Evolutionary conservation across 441 rosid species (phyloP).

Genomic region (Aleurites moluccanus): DNA sequence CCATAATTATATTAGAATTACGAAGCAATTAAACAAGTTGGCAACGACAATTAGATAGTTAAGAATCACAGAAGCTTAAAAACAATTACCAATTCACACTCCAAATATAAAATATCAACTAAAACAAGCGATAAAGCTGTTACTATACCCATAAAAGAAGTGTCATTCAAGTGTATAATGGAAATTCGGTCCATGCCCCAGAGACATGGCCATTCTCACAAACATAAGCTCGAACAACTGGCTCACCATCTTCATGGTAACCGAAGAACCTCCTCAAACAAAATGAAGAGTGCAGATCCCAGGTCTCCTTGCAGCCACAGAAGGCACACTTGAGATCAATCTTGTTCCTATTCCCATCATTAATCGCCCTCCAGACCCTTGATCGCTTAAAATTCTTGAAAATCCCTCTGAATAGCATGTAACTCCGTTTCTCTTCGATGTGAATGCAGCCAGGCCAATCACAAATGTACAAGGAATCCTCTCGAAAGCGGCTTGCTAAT

Average conservation of each 20-base stretch:
- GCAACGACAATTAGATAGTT: not conserved
- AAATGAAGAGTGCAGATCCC: constrained; percentile 93
- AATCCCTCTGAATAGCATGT: constrained; percentile 87
- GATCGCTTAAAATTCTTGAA: constrained; percentile 84
- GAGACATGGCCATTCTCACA: constrained; percentile 99
- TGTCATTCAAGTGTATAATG: constrained; percentile 57
- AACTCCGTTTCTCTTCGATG: constrained; percentile 72
- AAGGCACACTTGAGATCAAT: constrained; percentile 73
- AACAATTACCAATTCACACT: not conserved
- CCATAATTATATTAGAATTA: not conserved
- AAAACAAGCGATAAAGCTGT: not conserved
- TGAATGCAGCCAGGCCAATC: constrained; percentile 96
- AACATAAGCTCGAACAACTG: constrained; percentile 95
- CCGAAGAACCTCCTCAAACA: constrained; percentile 79
- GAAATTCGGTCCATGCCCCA: constrained; percentile 90
- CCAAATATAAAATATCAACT: not conserved
- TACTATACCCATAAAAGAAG: constrained; percentile 3
- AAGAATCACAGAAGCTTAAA: not conserved
- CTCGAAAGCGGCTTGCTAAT: constrained; percentile 83
- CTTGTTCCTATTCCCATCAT: constrained; percentile 65
- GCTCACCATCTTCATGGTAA: constrained; percentile 94
- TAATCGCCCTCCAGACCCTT: constrained; percentile 86
- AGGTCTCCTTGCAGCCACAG: constrained; percentile 69
- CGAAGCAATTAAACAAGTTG: not conserved
- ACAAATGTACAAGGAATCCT: constrained; percentile 76